Percentiles rank a stretch among this genome's conserved stretches.
Evolutionary conservation across 2,329 filamentous ascomycete species (phyloP).

Genomic region (Aspergillus sclerotialis): DNA sequence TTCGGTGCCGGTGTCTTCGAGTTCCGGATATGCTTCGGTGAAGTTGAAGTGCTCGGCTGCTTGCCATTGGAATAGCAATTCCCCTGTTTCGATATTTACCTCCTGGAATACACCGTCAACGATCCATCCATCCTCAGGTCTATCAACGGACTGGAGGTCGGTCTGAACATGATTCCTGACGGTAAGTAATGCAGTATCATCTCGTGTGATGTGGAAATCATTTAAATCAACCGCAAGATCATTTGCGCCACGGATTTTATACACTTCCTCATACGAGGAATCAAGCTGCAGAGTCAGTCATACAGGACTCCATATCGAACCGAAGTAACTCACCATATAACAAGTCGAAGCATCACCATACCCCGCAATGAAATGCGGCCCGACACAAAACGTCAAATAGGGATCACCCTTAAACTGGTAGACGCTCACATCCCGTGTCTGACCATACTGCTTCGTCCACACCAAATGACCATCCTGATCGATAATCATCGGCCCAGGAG

Average conservation of each 20-base stretch:
- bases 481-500: conserved; percentile 38
- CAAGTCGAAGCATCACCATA: conserved; percentile 40
- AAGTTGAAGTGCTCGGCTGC: conserved; percentile 39
- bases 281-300: conserved; percentile 26
- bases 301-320: conserved; percentile 4
- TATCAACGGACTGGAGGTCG: conserved; percentile 33
- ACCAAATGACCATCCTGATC: conserved; percentile 39
- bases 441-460: conserved; percentile 35
- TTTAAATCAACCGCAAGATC: conserved; percentile 34
- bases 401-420: conserved; percentile 38
- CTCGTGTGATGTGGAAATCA: conserved; percentile 38
- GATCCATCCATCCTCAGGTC: conserved; percentile 32
- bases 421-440: conserved; percentile 42
- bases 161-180: conserved; percentile 32
- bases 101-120: conserved; percentile 40
- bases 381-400: conserved; percentile 47
- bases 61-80: conserved; percentile 42
- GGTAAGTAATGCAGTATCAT: conserved; percentile 38
- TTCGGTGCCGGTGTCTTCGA: conserved; percentile 12
- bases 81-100: conserved; percentile 38
- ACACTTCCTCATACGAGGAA: conserved; percentile 27
- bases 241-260: conserved; percentile 31
- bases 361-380: conserved; percentile 38
- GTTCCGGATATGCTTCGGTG: conserved; percentile 14
- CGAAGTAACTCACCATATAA: conserved; percentile 36